phyloP scores from a whole-genome alignment of 352 stramenopile genomes.

The Globisporangium paroecandrum region DNA sequence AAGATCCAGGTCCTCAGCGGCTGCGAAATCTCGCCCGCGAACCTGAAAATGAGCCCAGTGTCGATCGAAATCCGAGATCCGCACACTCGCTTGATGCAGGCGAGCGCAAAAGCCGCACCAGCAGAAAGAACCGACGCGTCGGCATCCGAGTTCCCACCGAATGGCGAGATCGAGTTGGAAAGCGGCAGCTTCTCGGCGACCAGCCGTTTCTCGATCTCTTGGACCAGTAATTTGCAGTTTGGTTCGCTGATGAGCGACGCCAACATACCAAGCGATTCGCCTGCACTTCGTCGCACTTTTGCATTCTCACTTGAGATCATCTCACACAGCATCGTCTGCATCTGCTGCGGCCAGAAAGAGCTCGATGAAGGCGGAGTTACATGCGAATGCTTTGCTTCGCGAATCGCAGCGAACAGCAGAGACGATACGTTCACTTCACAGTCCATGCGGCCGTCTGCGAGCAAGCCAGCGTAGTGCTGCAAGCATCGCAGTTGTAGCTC shows the following conservation, averaged over 20 bases:
- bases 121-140: conserved; percentile 52
- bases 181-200: conserved; percentile 44
- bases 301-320: conserved; percentile 68
- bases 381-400: conserved; percentile 40
- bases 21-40: conserved; percentile 63
- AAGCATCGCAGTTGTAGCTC: conserved; percentile 81
- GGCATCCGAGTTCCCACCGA: conserved; percentile 29
- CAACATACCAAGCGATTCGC: conserved; percentile 64
- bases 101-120: conserved; percentile 69
- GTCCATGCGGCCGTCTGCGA: conserved; percentile 57
- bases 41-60: conserved; percentile 66
- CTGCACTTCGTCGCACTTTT: conserved; percentile 65
- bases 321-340: conserved; percentile 80
- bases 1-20: conserved; percentile 83
- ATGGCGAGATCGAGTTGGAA: conserved; percentile 15
- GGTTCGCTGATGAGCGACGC: conserved; percentile 48
- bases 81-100: conserved; percentile 77
- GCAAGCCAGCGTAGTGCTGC: conserved; percentile 66
- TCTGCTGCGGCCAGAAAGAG: conserved; percentile 57
- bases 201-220: conserved; percentile 72
- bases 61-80: conserved; percentile 76
- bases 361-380: conserved; percentile 22
- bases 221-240: conserved; percentile 48
- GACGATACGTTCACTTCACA: conserved; percentile 81
- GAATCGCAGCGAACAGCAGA: conserved; percentile 63